Evolutionary conservation across 176 grass and related monocot species (phyloP), one percentile per base, ranked within the genome.

Genomic region (Canna indica): DNA sequence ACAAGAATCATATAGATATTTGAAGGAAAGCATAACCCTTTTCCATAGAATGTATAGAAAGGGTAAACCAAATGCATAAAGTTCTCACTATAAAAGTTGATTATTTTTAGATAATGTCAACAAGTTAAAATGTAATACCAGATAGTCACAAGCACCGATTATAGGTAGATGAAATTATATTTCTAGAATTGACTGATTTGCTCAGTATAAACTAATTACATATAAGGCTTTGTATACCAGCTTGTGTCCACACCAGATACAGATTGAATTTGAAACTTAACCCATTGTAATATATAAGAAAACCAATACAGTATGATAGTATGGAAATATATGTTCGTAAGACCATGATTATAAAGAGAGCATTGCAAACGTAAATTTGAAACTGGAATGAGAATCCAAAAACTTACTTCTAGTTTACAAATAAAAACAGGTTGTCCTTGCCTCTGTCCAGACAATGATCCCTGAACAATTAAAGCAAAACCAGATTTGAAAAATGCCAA

Each of bases 371-470:
- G 28, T 64, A 41, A 6, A 39, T 29, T 36, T n/a, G 36, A 44
- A 78, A 29, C 70, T 77, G 18, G 47, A 44, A 39, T 17, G 63
- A 64, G 59, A 63, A 81, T 66, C 70, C 38, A 71, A 15, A 47
- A 64, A 85, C 92, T 96, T 91, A 96, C 92, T 90, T 99, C 95
- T 35, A 99, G 95, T 78, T 86, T 99, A 90, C 95, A 99, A 73
- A 99, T 99, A 76, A 93, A 90, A 34, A 99, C 95, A 69, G 90
- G 95, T 11, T 90, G 95, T 58, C 90, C 86, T 76, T 99, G 95
- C 76, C 95, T 87, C 76, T 90, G 86, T 48, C 90, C 90, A 35
- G 90, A 94, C 77, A 99, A 93, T 78, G 86, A 88, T 84, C 95
- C 95, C 95, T 99, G 64, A 74, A 82, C 85, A 59, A 81, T 36